Evolutionary conservation across 345 rosid species (phyloP).

Genomic region (Corchorus olitorius): DNA sequence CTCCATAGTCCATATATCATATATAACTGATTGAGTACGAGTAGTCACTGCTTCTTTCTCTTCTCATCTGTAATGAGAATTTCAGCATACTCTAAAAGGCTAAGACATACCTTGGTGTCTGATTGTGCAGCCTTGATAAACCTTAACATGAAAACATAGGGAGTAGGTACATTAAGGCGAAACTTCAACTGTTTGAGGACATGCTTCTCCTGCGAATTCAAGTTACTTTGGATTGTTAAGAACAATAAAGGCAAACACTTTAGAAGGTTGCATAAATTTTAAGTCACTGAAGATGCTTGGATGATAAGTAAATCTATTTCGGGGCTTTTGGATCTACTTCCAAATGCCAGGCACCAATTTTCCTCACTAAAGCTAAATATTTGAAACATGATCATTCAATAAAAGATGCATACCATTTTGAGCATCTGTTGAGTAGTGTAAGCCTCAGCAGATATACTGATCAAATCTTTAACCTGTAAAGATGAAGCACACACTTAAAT

Average conservation of each 20-base stretch:
- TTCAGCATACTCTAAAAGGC: conserved; percentile 13
- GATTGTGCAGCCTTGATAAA: conserved; percentile 95
- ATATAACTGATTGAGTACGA: neutral
- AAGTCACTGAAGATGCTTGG: neutral
- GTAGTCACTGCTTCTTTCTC: neutral
- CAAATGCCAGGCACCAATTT: neutral
- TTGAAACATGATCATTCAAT: neutral
- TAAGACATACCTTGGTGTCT: conserved; percentile 55
- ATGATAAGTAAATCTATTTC: neutral
- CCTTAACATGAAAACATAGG: conserved; percentile 91
- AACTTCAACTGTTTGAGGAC: conserved; percentile 77
- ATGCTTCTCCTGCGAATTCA: conserved; percentile 67
- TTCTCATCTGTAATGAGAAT: neutral
- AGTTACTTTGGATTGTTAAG: conserved; percentile 19
- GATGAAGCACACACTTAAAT: conserved; percentile 12
- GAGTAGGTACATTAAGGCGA: conserved; percentile 82
- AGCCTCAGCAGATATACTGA: conserved; percentile 83
- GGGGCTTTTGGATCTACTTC: neutral
- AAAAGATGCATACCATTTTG: conserved; percentile 54
- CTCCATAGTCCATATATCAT: neutral
- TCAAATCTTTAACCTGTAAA: conserved; percentile 79
- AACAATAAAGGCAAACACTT: neutral
- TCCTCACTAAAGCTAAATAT: neutral
- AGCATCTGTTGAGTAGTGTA: conserved; percentile 80
- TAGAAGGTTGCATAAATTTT: neutral